Conservation (phyloP, 108 stramenopile genomes). For the Cylindrotheca fusiformis region DNA sequence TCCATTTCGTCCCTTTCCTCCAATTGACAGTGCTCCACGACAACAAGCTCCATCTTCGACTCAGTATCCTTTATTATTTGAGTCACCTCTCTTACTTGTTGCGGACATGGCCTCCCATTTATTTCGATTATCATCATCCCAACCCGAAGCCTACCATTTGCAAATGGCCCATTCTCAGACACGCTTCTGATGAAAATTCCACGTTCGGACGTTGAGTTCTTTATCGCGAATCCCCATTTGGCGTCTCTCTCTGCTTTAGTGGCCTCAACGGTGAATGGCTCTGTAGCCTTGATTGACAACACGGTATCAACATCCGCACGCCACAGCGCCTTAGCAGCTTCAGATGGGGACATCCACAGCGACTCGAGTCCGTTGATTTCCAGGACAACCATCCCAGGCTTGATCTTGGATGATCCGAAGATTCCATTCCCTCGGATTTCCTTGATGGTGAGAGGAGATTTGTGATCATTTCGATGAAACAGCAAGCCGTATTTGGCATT, state of each 20-base stretch:
- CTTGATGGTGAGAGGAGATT: constrained; percentile 24
- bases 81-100: constrained; percentile 15
- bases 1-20: not conserved
- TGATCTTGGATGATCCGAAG: constrained; percentile 15
- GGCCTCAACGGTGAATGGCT: constrained; percentile 1
- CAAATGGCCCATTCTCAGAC: constrained; percentile 15
- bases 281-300: not conserved
- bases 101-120: constrained; percentile 24
- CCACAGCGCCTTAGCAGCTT: constrained; percentile 21
- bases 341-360: constrained; percentile 31
- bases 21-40: not conserved
- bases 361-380: constrained; percentile 18
- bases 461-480: constrained; percentile 15
- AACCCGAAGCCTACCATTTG: constrained; percentile 10
- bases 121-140: constrained; percentile 21
- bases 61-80: constrained; percentile 23
- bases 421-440: constrained; percentile 18
- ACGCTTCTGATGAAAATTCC: constrained; percentile 31
- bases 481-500: constrained; percentile 29
- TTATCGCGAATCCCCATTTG: constrained; percentile 26
- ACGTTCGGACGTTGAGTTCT: constrained; percentile 19
- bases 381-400: constrained; percentile 26
- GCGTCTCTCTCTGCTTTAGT: constrained; percentile 8
- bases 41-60: constrained; percentile 6
- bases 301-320: constrained; percentile 16